Percentiles rank a stretch among this genome's conserved stretches.
These are phyloP conservation scores for Psilocybe azurescens DNA, from an alignment of 768 basidiomycete species.

Conservation along the genomic window DNA sequence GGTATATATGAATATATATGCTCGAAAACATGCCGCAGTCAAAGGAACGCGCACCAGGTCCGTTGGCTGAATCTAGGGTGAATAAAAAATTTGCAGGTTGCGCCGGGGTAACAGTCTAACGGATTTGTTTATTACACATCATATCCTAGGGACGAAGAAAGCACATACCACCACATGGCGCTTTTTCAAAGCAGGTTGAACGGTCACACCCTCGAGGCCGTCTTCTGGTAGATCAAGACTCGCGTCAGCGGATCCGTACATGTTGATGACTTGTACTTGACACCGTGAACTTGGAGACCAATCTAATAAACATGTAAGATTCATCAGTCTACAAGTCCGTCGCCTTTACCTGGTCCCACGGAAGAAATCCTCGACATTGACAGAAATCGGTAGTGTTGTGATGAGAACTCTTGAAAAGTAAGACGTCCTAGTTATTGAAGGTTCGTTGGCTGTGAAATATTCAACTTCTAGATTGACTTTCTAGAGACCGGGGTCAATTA, in stretches of 20 bases:
- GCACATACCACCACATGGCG: slow-evolving; percentile 54
- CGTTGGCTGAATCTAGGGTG: slow-evolving; percentile 66
- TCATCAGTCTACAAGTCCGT: neutral
- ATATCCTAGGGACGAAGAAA: neutral
- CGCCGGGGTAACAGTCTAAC: slow-evolving; percentile 75
- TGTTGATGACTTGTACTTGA: slow-evolving; percentile 81
- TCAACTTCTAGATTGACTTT: slow-evolving; percentile 72
- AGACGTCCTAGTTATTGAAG: slow-evolving; percentile 57
- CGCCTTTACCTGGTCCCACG: slow-evolving; percentile 72
- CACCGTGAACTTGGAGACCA: slow-evolving; percentile 91
- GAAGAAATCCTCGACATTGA: slow-evolving; percentile 98
- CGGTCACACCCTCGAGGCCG: slow-evolving; percentile 53
- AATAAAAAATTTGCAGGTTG: slow-evolving; percentile 85
- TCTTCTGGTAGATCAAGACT: slow-evolving; percentile 51
- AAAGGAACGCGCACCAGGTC: slow-evolving; percentile 46
- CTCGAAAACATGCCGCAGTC: neutral
- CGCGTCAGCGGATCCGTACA: slow-evolving; percentile 72
- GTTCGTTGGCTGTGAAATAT: slow-evolving; percentile 66
- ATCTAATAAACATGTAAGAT: slow-evolving; percentile 44
- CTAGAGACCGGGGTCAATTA: slow-evolving; percentile 38
- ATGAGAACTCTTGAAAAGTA: slow-evolving; percentile 59
- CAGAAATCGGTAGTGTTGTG: slow-evolving; percentile 81
- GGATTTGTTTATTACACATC: neutral
- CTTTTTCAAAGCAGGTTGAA: slow-evolving; percentile 51
- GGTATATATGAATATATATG: slow-evolving; percentile 12